Evolutionary conservation across 2,329 filamentous ascomycete species (phyloP).

Genomic region (Alternaria burnsii): DNA sequence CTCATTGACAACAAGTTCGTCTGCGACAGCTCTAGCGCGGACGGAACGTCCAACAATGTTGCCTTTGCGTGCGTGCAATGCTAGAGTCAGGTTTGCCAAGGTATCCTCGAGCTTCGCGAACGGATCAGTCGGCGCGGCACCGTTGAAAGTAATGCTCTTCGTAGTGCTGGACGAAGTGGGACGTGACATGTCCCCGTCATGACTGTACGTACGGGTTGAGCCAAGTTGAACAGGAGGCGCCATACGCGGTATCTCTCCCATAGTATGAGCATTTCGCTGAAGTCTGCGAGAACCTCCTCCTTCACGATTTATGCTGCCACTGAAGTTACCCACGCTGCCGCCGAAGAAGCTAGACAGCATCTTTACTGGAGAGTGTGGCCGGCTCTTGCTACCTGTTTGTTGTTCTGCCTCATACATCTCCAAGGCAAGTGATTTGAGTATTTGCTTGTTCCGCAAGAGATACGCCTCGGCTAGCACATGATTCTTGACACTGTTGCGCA

Average conservation of each 20-base stretch:
- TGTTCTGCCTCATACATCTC: constrained; percentile 68
- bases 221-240: constrained; percentile 46
- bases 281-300: constrained; percentile 42
- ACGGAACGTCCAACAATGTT: constrained; percentile 83
- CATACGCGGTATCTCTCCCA: constrained; percentile 49
- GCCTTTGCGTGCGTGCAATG: constrained; percentile 83
- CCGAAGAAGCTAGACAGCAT: constrained; percentile 84
- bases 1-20: constrained; percentile 85
- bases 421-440: constrained; percentile 74
- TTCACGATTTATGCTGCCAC: constrained; percentile 7
- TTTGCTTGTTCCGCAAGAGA: constrained; percentile 79
- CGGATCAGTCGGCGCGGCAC: constrained; percentile 36
- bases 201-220: constrained; percentile 49
- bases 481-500: constrained; percentile 74
- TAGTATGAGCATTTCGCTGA: constrained; percentile 43
- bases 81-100: constrained; percentile 82
- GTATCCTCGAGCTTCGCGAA: constrained; percentile 82
- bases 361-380: constrained; percentile 88
- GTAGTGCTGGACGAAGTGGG: constrained; percentile 47
- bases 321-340: constrained; percentile 60
- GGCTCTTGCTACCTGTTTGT: constrained; percentile 63
- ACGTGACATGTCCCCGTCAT: constrained; percentile 45
- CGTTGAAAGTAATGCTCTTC: constrained; percentile 44
- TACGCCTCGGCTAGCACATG: constrained; percentile 70
- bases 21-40: constrained; percentile 72